Conservation (phyloP, 345 rosid species). For the Toxicodendron radicans region DNA sequence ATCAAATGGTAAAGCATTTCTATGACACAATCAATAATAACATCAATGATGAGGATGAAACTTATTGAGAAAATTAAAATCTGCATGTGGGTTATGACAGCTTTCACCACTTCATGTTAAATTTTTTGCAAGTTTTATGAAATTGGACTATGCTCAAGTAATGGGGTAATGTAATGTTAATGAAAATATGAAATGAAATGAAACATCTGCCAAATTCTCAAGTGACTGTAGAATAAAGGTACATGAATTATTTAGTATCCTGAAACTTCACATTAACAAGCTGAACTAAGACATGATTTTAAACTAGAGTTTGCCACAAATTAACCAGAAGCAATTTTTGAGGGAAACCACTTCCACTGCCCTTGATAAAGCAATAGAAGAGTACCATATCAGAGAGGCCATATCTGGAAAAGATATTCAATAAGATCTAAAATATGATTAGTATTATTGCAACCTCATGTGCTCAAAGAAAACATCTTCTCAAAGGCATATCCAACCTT, state of each 20-base stretch:
- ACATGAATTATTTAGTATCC: neutral
- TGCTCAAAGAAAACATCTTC: slow-evolving; percentile 12
- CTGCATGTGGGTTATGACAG: slow-evolving; percentile 1
- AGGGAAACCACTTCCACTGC: neutral
- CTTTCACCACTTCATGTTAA: neutral
- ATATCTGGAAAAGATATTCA: slow-evolving; percentile 1
- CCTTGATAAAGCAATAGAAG: neutral
- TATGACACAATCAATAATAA: too few relatives aligned
- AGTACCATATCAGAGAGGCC: neutral
- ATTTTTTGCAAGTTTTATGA: neutral
- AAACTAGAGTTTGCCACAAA: neutral
- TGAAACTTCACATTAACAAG: neutral
- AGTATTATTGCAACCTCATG: slow-evolving; percentile 10
- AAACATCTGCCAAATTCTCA: neutral
- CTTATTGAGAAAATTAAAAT: too few relatives aligned
- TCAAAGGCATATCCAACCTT: slow-evolving; percentile 13
- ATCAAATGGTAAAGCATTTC: too few relatives aligned
- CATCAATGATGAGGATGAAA: too few relatives aligned
- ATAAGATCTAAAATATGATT: slow-evolving; percentile 14
- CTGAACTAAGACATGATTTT: neutral
- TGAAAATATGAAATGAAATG: neutral
- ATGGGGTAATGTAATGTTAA: neutral
- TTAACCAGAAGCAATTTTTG: neutral
- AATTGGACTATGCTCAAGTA: neutral
- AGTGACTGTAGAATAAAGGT: neutral